Conservation (phyloP, 768 basidiomycete genomes). For the Filobasidium wieringae region DNA sequence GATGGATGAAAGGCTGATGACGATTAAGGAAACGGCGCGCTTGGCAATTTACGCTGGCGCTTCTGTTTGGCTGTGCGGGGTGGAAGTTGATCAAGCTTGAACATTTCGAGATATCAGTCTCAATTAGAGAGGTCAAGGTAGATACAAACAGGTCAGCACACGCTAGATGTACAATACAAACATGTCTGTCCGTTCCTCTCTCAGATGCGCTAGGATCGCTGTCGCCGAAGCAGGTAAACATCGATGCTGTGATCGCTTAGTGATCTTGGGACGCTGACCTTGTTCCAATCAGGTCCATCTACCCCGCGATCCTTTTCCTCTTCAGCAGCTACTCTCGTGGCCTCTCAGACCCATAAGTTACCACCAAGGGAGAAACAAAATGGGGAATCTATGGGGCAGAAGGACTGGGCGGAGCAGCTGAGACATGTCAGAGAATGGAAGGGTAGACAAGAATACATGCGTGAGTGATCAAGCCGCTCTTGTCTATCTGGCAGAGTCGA, state of each 20-base stretch:
- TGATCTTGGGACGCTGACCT: neutral
- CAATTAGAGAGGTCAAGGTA: too few relatives aligned
- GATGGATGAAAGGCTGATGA: too few relatives aligned
- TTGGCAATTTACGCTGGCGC: too few relatives aligned
- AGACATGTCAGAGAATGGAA: constrained; percentile 27
- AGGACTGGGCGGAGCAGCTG: constrained; percentile 33
- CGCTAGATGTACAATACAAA: too few relatives aligned
- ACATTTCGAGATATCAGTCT: too few relatives aligned
- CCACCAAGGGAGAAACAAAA: neutral
- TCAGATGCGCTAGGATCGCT: neutral
- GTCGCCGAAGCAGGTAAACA: constrained; percentile 1
- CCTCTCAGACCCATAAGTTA: neutral
- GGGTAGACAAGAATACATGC: constrained; percentile 18
- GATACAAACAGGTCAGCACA: too few relatives aligned
- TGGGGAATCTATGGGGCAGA: constrained; percentile 8
- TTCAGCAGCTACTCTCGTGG: neutral
- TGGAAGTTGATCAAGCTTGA: too few relatives aligned
- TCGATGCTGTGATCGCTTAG: neutral
- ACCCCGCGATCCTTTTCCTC: neutral
- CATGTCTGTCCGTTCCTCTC: neutral
- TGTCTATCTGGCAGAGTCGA: neutral
- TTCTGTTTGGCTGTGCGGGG: too few relatives aligned
- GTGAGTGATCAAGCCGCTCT: neutral
- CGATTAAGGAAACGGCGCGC: too few relatives aligned
- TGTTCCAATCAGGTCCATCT: neutral